A percentile compares a stretch with the other conserved stretches of the same genome.
These are phyloP conservation scores for Fusarium sp. DNA, from an alignment of 2,329 filamentous ascomycete species.

Conservation along the genomic window DNA sequence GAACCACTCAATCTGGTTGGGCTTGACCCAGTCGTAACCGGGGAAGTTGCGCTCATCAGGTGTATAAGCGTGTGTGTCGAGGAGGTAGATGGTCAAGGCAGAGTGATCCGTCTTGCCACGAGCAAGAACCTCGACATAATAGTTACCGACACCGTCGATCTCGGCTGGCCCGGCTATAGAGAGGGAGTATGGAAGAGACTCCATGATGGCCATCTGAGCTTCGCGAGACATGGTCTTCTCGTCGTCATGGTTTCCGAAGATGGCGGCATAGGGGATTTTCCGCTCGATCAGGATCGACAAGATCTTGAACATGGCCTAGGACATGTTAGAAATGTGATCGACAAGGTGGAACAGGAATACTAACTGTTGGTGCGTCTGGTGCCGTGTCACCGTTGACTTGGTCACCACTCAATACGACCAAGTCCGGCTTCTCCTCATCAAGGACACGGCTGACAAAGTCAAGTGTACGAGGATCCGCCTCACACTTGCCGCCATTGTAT, in stretches of 20 bases:
- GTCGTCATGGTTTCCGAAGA: conserved; percentile 98
- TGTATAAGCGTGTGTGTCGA: conserved; percentile 93
- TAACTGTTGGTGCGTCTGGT: conserved; percentile 86
- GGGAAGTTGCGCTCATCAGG: conserved; percentile 87
- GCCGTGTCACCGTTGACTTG: conserved; percentile 95
- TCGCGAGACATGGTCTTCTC: conserved; percentile 82
- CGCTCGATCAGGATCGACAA: conserved; percentile 84
- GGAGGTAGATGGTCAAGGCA: conserved; percentile 91
- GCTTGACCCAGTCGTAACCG: conserved; percentile 99
- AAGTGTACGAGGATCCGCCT: conserved; percentile 90
- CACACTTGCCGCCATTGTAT: conserved; percentile 80
- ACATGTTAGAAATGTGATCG: conserved; percentile 17
- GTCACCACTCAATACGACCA: conserved; percentile 92
- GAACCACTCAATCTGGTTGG: conserved; percentile 96
- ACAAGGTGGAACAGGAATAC: conserved; percentile 37
- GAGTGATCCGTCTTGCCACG: conserved; percentile 84
- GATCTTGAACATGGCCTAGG: conserved; percentile 89
- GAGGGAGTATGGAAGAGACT: conserved; percentile 88
- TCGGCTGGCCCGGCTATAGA: conserved; percentile 84
- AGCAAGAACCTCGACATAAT: conserved; percentile 89
- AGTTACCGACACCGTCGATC: conserved; percentile 93
- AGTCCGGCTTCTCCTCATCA: conserved; percentile 92
- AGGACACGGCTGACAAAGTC: conserved; percentile 87
- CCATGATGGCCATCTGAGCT: conserved; percentile 85
- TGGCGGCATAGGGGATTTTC: conserved; percentile 90